Evolutionary conservation across 139 green algal species (phyloP).

Genomic region (Micromonas pusilla): DNA sequence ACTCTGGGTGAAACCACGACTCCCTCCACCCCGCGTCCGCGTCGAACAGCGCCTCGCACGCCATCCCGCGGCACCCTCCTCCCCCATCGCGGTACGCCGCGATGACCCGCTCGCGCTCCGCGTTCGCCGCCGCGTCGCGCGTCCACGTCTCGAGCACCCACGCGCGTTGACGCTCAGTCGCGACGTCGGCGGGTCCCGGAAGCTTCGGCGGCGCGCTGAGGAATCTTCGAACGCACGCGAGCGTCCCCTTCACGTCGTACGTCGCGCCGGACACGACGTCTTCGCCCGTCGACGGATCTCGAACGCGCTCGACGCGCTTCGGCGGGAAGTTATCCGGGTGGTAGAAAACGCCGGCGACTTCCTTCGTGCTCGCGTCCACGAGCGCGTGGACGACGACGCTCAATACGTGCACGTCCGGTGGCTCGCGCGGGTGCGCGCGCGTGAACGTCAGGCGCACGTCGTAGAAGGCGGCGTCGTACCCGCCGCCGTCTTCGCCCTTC

Average conservation of each 20-base stretch:
- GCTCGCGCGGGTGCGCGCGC: not conserved
- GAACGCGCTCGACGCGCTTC: not conserved
- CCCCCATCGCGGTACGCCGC: not conserved
- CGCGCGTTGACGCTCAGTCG: not conserved
- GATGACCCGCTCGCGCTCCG: not conserved
- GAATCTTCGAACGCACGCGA: not conserved
- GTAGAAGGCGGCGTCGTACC: not conserved
- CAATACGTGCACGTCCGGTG: not conserved
- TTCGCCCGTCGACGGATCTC: not conserved
- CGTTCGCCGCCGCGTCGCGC: not conserved
- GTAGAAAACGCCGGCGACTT: not conserved
- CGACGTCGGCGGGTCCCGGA: not conserved
- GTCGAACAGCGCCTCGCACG: not conserved
- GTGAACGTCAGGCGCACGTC: not conserved
- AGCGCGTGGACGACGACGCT: not conserved
- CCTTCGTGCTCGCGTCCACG: not conserved
- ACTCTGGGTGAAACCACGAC: too few relatives aligned
- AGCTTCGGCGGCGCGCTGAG: not conserved
- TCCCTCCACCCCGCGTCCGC: too few relatives aligned
- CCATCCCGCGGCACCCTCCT: not conserved
- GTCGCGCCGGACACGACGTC: not conserved
- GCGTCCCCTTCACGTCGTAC: not conserved
- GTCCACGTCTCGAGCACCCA: not conserved
- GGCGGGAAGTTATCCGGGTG: not conserved
- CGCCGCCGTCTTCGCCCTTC: not conserved